Percentiles rank a stretch among this genome's conserved stretches.
Conservation (phyloP, 2,329 filamentous ascomycete species). For the Colletotrichum sp. region DNA sequence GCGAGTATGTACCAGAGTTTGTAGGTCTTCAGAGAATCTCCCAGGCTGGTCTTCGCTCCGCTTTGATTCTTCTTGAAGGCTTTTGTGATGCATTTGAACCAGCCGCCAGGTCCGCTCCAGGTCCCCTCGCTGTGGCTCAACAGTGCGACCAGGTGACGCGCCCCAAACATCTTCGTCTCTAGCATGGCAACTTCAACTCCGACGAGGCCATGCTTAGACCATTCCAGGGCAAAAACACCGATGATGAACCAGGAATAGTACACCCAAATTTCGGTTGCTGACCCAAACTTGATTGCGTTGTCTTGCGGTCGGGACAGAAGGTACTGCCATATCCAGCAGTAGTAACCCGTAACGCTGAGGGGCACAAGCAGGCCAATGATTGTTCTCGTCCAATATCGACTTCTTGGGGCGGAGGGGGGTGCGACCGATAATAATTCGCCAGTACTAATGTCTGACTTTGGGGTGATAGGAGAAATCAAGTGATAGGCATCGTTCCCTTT, state of each 20-base stretch:
- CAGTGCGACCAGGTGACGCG: background rate
- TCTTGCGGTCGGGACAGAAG: background rate
- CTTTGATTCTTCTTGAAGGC: background rate
- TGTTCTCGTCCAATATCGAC: background rate
- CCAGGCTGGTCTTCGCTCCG: fast-evolving
- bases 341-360: background rate
- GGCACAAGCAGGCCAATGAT: background rate
- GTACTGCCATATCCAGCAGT: background rate
- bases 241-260: conserved; percentile 24
- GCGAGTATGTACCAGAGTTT: conserved; percentile 18
- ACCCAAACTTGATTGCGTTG: background rate
- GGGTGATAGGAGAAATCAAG: background rate
- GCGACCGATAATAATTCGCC: background rate
- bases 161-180: background rate
- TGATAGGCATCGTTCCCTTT: background rate
- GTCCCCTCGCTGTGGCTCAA: background rate
- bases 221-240: conserved; percentile 22
- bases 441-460: background rate
- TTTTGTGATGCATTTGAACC: background rate
- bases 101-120: conserved; percentile 21
- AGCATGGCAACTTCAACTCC: conserved; percentile 22
- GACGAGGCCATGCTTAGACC: conserved; percentile 20
- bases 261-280: background rate
- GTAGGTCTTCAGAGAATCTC: background rate
- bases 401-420: background rate